Evolutionary conservation across 306 rosid species (phyloP).

Genomic region (Rosa multiflora): DNA sequence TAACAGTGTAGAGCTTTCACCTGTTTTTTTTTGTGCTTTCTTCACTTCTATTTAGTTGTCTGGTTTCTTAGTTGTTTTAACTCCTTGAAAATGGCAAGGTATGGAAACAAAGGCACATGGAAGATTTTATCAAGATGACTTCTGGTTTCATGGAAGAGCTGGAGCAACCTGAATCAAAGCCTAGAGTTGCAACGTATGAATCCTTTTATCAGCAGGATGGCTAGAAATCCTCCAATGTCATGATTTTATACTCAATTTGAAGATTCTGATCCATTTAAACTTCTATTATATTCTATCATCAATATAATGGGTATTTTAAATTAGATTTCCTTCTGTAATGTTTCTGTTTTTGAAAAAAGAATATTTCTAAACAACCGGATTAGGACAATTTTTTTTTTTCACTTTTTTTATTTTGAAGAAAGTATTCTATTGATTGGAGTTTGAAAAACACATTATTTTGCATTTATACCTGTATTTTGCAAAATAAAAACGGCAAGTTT

Average conservation of each 20-base stretch:
- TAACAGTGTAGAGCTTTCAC: not conserved
- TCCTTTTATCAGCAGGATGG: conserved; percentile 50
- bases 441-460: no score
- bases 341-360: not conserved
- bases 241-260: conserved; percentile 29
- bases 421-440: no score
- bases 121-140: conserved; percentile 77
- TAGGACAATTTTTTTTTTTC: no score
- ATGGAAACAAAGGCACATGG: conserved; percentile 61
- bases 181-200: conserved; percentile 74
- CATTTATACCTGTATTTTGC: no score
- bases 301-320: not conserved
- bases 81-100: conserved; percentile 38
- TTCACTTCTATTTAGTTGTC: conserved; percentile 9
- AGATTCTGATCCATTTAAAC: conserved; percentile 5
- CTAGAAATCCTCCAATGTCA: conserved; percentile 29
- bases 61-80: conserved; percentile 2
- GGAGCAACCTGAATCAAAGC: conserved; percentile 67
- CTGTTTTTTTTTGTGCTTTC: not conserved
- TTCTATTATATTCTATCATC: not conserved
- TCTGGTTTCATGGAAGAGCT: conserved; percentile 53
- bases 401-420: no score
- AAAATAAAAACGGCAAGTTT: no score
- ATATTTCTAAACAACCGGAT: no score
- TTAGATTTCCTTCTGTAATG: not conserved